phyloP scores from a whole-genome alignment of 441 rosid species.

The Pelargonium myrrhifolium region DNA sequence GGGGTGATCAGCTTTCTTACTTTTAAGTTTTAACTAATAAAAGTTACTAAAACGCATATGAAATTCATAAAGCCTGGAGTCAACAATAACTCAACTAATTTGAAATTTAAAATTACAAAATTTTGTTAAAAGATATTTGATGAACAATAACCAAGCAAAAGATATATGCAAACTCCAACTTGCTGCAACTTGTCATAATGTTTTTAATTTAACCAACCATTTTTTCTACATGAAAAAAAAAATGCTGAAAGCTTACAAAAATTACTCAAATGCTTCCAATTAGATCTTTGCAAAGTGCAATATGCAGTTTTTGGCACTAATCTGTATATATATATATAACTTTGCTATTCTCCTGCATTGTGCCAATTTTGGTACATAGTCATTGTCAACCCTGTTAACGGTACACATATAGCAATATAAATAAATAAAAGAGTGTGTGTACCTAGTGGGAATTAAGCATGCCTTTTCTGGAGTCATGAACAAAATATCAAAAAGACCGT shows the following conservation, averaged over 20 bases:
- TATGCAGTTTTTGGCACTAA: background rate
- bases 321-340: too few relatives aligned
- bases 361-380: too few relatives aligned
- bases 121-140: background rate
- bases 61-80: background rate
- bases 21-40: background rate
- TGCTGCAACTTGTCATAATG: background rate
- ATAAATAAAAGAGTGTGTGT: background rate
- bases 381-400: too few relatives aligned
- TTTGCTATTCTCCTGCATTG: too few relatives aligned
- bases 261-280: background rate
- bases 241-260: background rate
- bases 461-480: constrained; percentile 52
- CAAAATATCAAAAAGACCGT: constrained; percentile 34
- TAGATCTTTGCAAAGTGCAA: background rate
- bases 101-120: background rate
- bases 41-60: background rate
- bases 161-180: background rate
- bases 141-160: background rate
- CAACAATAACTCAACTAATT: background rate
- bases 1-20: too few relatives aligned
- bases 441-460: constrained; percentile 34
- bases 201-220: background rate
- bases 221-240: background rate
- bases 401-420: too few relatives aligned